Base-by-base conservation (phyloP, 768 basidiomycete genomes). In the Auriscalpium orientale region DNA sequence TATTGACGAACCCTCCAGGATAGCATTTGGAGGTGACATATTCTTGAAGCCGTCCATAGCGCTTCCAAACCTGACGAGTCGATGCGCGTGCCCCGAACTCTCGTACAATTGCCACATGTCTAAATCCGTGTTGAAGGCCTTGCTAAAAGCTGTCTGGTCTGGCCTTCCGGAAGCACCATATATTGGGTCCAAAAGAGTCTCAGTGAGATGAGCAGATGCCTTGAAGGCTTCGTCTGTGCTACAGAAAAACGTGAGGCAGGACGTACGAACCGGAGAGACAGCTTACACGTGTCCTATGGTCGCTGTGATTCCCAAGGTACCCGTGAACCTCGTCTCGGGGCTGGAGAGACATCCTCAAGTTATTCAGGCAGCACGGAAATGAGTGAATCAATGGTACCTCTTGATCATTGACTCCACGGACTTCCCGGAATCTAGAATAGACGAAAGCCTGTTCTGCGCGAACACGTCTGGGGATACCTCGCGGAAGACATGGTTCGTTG, bases 401-500 rank as follows among this genome's bases (percentile, higher is more conserved):
- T 2, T 59, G 49, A 4, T 54, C 45, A 8, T 60, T 63, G 12
- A 18, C 20, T 40, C 61, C 58, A 53, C 59, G 53, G 45, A 60
- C 64, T 48, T 65, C 50, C 49, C 51, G 18, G 46, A 59, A 61
- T 38, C 64, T 54, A 56, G n/a, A 8, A 45, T 28, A 46, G 48
- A 53, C 13, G 62, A 70, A 16, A 67, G 37, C 8, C 66, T 54
- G 56, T 66, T 71, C 56, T 67, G 66, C 2, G 64, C 60, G 44
- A 69, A 71, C 2, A 67, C 65, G 43, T 68, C 61, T 11, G 70
- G 68, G 0, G 61, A 58, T 5, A 70, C 64, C 56, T 71, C 71
- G 6, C 56, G 56, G 56, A 70, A 70, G 38, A 72, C 60, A 55
- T 71, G 67, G 11, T 60, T 52, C 1, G 68, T 62, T 11, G 68